A percentile compares a stretch with the other conserved stretches of the same genome.
phyloP scores from a whole-genome alignment of 1,284 basidiomycete species.

The Cryptococcus amylolentus region DNA sequence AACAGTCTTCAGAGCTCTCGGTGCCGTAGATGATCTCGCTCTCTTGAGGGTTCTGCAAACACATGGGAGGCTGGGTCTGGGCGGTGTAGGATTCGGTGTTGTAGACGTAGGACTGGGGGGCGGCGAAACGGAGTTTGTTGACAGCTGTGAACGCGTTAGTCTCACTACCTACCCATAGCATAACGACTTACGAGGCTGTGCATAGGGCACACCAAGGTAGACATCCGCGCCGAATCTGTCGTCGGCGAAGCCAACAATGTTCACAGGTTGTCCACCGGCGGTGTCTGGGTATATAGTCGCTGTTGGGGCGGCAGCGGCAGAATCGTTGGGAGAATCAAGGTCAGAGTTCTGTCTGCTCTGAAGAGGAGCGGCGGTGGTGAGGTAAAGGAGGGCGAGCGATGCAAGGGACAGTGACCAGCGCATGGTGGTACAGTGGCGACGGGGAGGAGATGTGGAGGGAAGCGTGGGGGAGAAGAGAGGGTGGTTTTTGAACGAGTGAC shows the following conservation, averaged over 20 bases:
- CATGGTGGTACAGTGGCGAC: too few species aligned
- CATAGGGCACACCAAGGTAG: conserved; percentile 63
- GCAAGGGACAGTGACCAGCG: too few species aligned
- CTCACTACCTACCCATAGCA: background rate
- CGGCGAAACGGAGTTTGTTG: conserved; percentile 8
- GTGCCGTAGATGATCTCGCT: conserved; percentile 19
- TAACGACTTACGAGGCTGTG: conserved; percentile 52
- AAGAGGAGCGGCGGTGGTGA: too few species aligned
- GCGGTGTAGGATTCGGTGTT: conserved; percentile 27
- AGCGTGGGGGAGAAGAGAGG: too few species aligned
- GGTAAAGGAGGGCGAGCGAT: too few species aligned
- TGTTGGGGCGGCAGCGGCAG: background rate
- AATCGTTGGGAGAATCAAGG: too few species aligned
- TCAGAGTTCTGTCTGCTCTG: too few species aligned
- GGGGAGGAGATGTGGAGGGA: too few species aligned
- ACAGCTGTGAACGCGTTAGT: conserved; percentile 2
- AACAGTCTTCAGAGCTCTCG: conserved; percentile 47
- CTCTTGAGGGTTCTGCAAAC: conserved; percentile 24
- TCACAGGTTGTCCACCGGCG: background rate
- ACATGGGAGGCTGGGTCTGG: conserved; percentile 27
- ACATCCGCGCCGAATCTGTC: conserved; percentile 10
- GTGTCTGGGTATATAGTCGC: conserved; percentile 1
- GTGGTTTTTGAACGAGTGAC: too few species aligned
- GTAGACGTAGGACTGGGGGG: conserved; percentile 15
- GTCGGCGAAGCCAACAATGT: background rate